Evolutionary conservation across 495 filamentous ascomycete species (phyloP), one percentile per base, ranked within the genome.

Genomic region (Penicillium paxilli): DNA sequence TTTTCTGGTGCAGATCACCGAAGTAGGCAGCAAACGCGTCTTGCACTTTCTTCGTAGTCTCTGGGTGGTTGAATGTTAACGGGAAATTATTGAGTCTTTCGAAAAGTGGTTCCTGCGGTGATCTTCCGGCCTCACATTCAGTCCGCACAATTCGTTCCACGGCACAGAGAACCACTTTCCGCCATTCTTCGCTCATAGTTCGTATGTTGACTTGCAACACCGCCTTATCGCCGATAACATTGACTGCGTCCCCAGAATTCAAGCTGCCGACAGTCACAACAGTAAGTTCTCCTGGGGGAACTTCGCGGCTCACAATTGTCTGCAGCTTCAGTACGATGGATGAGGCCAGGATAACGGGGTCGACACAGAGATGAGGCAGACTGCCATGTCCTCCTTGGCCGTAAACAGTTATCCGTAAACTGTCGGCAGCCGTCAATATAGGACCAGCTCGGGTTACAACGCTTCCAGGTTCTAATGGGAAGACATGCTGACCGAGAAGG

Each of bases 331-430:
- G 51, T 12, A 84, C 75, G 16, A 80, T 69, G 54, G 73, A 65
- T 8, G 73, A 68, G 19, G 80, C 81, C 3, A 84, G 57, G 1
- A 82, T 51, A 3, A 73, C 78, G 3, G 80, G 81, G 49, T 83
- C 80, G 2, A 82, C 69, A 3, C 68, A 73, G 45, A 70, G 65
- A 69, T 83, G 79, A 2, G 81, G 81, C 53, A 66, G 63, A 1
- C 72, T 77, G 0, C 75, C 80, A 54, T 84, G 81, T 0, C 79
- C 80, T 21, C 80, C 80, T 14, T 76, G 72, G 0, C 80, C 81
- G 49, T 66, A 81, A 0, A 83, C 54, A 3, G 75, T 82, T 24
- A 81, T 69, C 48, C 73, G 75, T 60, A 82, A 59, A 23, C 77
- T 80, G 60, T 82, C 80, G 6, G 69, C 73, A 35, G 74, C 74